Evolutionary conservation across 140 eudicot genomes (phyloP).

Genomic region (Artemisia princeps): DNA sequence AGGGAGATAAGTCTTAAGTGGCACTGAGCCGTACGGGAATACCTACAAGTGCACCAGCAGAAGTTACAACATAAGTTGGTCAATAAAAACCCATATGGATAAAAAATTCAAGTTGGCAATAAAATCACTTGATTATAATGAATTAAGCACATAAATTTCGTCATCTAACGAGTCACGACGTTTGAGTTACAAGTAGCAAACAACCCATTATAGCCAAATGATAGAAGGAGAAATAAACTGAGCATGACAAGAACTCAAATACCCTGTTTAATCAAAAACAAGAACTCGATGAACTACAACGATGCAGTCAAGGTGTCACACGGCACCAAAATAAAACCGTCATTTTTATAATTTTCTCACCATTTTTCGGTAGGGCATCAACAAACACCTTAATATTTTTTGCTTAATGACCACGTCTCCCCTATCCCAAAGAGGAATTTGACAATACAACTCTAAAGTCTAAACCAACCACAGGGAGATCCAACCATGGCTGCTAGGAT

Average conservation of each 20-base stretch:
- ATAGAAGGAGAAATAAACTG: too few relatives aligned
- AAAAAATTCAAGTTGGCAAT: not conserved
- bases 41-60: conserved; percentile 39
- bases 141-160: not conserved
- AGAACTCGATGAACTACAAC: not conserved
- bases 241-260: too few relatives aligned
- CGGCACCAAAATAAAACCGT: not conserved
- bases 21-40: conserved; percentile 88
- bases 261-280: not conserved
- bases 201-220: not conserved
- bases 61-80: not conserved
- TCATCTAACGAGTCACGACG: not conserved
- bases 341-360: not conserved
- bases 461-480: not conserved
- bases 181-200: not conserved
- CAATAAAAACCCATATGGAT: conserved; percentile 9
- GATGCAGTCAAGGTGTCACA: not conserved
- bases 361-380: not conserved
- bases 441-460: not conserved
- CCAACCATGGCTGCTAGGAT: not conserved
- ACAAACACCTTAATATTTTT: too few relatives aligned
- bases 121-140: not conserved
- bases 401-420: not conserved
- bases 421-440: not conserved
- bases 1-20: conserved; percentile 84